Conservation (phyloP, 108 stramenopile genomes). For the Chaetoceros tenuissimus region DNA sequence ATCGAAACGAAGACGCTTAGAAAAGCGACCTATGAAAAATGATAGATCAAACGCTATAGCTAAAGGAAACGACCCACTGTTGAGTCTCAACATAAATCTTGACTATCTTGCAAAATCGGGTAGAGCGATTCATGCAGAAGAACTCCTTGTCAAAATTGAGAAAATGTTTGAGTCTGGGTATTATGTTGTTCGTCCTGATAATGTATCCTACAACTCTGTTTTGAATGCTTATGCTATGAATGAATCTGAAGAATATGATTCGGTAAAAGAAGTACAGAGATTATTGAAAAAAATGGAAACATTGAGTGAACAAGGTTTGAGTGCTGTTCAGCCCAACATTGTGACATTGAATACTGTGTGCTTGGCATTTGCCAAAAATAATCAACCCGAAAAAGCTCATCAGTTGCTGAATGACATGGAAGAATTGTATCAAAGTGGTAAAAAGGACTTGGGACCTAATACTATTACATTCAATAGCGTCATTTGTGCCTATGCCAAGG, state of each 20-base stretch:
- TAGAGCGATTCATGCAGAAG: slow-evolving; percentile 50
- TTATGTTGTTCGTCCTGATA: slow-evolving; percentile 32
- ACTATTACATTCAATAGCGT: slow-evolving; percentile 39
- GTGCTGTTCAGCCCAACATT: neutral
- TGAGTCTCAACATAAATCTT: slow-evolving; percentile 64
- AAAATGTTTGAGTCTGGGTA: slow-evolving; percentile 62
- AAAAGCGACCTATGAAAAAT: neutral
- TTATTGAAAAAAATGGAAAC: neutral
- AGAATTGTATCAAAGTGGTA: slow-evolving; percentile 26
- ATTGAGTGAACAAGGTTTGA: neutral
- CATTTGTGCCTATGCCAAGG: slow-evolving; percentile 24
- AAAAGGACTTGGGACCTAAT: slow-evolving; percentile 2
- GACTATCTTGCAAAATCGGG: slow-evolving; percentile 48
- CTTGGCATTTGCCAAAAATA: slow-evolving; percentile 1
- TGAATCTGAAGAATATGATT: neutral
- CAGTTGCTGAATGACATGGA: slow-evolving; percentile 16
- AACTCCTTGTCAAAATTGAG: slow-evolving; percentile 52
- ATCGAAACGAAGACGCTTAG: neutral
- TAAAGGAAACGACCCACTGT: slow-evolving; percentile 33
- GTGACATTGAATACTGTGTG: neutral
- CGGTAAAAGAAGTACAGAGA: neutral
- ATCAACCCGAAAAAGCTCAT: slow-evolving; percentile 7
- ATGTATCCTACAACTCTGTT: slow-evolving; percentile 9
- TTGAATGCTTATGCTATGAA: slow-evolving; percentile 8
- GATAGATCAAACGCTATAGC: neutral